Conservation (phyloP, 106 monocot genomes). For the Dioscorea dumetorum region DNA sequence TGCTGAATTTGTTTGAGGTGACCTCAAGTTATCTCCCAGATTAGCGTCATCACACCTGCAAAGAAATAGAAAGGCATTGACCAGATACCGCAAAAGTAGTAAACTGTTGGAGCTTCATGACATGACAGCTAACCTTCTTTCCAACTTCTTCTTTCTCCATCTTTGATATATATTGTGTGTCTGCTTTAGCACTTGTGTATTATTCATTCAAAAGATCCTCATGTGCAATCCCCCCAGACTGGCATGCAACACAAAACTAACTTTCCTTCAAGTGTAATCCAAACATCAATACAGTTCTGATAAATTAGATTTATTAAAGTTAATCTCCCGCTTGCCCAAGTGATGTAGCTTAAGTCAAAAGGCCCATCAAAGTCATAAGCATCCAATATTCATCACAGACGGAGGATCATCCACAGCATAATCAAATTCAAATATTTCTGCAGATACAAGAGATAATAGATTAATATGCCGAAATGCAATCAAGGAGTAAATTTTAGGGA, state of each 20-base stretch:
- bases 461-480: background rate
- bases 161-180: slow-evolving; percentile 59
- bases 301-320: slow-evolving; percentile 71
- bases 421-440: slow-evolving; percentile 94
- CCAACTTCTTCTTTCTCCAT: slow-evolving; percentile 88
- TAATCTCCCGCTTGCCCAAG: slow-evolving; percentile 76
- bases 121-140: slow-evolving; percentile 52
- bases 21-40: slow-evolving; percentile 58
- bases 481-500: no score
- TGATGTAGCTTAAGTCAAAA: slow-evolving; percentile 48
- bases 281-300: slow-evolving; percentile 73
- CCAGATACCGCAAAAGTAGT: background rate
- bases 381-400: slow-evolving; percentile 60
- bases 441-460: slow-evolving; percentile 6
- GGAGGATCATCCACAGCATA: slow-evolving; percentile 84
- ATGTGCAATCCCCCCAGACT: slow-evolving; percentile 69
- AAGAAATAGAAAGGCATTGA: background rate
- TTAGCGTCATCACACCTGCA: background rate
- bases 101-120: background rate
- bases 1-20: slow-evolving; percentile 71
- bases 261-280: slow-evolving; percentile 80
- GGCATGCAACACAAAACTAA: slow-evolving; percentile 51
- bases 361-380: slow-evolving; percentile 78
- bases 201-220: slow-evolving; percentile 73
- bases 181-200: slow-evolving; percentile 47